phyloP scores from a whole-genome alignment of 2,329 filamentous ascomycete species.

The Verticillium longisporum region DNA sequence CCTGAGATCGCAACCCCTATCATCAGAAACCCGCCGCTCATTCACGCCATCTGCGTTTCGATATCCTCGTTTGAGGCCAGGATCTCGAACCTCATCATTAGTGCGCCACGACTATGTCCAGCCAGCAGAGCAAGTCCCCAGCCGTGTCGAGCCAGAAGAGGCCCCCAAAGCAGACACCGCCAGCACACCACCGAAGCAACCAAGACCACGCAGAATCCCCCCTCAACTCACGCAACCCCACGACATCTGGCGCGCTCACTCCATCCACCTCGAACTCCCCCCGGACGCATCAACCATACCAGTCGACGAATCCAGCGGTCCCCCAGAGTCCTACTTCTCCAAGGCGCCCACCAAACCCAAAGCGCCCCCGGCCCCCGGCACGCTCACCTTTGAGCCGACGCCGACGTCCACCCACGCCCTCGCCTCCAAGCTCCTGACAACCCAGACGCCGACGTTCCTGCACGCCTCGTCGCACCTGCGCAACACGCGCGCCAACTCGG shows the following conservation, averaged over 20 bases:
- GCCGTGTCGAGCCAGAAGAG: not conserved
- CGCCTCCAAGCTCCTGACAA: not conserved
- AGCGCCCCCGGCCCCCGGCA: not conserved
- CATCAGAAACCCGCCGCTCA: not conserved
- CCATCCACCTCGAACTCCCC: not conserved
- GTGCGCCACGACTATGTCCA: not conserved
- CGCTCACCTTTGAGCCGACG: not conserved
- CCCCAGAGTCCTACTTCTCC: not conserved
- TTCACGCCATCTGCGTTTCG: not conserved
- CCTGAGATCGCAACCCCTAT: not conserved
- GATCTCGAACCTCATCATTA: not conserved
- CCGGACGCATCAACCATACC: not conserved
- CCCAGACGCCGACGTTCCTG: conserved; percentile 26
- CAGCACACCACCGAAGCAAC: not conserved
- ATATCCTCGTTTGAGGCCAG: not conserved
- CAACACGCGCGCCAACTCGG: conserved; percentile 42
- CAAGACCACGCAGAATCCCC: not conserved
- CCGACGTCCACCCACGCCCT: not conserved
- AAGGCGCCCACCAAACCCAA: not conserved
- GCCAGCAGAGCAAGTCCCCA: not conserved
- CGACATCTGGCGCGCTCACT: conserved; percentile 1
- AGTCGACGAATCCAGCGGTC: not conserved
- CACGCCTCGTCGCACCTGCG: conserved; percentile 42
- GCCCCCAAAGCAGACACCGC: not conserved
- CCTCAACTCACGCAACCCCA: not conserved